These are phyloP conservation scores for Neurospora sp. DNA, from an alignment of 495 filamentous ascomycete species.

Conservation along the genomic window DNA sequence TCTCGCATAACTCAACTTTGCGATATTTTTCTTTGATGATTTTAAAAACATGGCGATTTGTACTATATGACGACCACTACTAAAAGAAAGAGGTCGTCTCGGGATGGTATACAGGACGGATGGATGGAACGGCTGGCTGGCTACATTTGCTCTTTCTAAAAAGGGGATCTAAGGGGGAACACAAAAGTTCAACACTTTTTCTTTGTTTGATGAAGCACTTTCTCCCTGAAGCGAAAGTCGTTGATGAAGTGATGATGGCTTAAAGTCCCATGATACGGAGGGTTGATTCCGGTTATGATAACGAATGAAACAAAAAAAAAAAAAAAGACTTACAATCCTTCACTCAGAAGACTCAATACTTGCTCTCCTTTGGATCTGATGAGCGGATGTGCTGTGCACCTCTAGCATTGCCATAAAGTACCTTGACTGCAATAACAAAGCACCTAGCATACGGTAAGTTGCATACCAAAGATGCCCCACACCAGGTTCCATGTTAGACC, in stretches of 20 bases:
- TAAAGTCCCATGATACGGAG: not conserved
- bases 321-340: not conserved
- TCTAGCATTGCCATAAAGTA: not conserved
- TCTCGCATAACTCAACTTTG: not conserved
- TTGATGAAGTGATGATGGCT: not conserved
- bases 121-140: not conserved
- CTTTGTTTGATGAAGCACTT: not conserved
- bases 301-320: no score
- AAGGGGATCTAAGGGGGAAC: not conserved
- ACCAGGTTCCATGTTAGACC: not conserved
- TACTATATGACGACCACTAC: constrained; percentile 7
- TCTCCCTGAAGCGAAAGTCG: not conserved
- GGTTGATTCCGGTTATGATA: not conserved
- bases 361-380: not conserved
- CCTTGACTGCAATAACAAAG: not conserved
- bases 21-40: not conserved
- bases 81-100: not conserved
- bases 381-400: not conserved
- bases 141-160: not conserved
- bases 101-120: not conserved
- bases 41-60: not conserved
- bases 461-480: not conserved
- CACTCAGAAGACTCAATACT: not conserved
- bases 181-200: constrained; percentile 17
- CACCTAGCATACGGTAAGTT: not conserved